Base-by-base conservation (phyloP, 176 grass and related monocot species). In the Puccinellia tenuiflora region DNA sequence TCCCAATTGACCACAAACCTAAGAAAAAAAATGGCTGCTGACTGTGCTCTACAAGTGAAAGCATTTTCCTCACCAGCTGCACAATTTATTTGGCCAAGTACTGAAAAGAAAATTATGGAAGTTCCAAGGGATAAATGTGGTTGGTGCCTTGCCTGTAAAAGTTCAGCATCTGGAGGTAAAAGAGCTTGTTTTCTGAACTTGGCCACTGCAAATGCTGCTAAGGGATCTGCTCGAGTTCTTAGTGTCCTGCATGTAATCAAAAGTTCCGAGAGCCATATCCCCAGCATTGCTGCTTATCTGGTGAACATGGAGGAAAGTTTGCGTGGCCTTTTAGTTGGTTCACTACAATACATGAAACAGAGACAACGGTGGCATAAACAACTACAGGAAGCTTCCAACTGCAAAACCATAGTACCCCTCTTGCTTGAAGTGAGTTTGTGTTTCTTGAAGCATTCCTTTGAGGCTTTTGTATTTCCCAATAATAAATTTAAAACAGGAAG, bases 251-350 rank as follows among this genome's bases (percentile, higher is more conserved):
- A 68, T 83, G 64, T 85, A 46, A 76, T 93, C 68, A 94, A 85
- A 78, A 92, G 53, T 86, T 83, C 59, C 40, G 89, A 94, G 48
- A 94, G 81, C 76, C 87, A 99, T 56, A 83, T 94, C 42, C 81
- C 93, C 62, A 84, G 86, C 51, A 88, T 99, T 72, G 80, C 79
- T 78, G 82, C 89, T 82, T 90, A 96, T 91, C 71, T 99, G 38
- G 88, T 86, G 40, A 92, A 91, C 89, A 99, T 99, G 89, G 97
- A 99, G 91, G 91, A 96, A 82, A 90, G 89, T 90, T 88, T 99
- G 86, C 70, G 28, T 76, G 97, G 91, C 35, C 88, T 99, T 46
- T 77, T 92, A 87, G 88, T 81, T 60, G 91, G 97, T 77, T 53
- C 87, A 14, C 85, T 99, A 51, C 68, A 88, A 81, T 88, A 96